These are phyloP conservation scores for Populus tomentosa DNA, from an alignment of 441 rosid species.

Conservation along the genomic window DNA sequence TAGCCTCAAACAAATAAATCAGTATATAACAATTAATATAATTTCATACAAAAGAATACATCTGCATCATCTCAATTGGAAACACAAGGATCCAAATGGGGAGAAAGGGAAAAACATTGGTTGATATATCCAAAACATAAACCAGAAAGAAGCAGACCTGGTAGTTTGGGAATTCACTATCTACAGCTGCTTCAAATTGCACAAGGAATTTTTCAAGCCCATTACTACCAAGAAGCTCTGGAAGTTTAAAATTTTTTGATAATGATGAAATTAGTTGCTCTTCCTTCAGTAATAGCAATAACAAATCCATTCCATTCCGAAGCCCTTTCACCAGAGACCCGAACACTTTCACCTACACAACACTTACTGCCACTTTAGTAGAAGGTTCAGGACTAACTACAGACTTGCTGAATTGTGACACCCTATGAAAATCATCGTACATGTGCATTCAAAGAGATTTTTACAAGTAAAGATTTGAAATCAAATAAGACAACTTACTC, in stretches of 20 bases:
- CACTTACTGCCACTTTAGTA: background rate
- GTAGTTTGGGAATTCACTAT: conserved; percentile 81
- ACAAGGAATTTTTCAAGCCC: conserved; percentile 67
- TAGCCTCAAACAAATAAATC: background rate
- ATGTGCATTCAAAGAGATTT: background rate
- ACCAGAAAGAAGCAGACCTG: conserved; percentile 53
- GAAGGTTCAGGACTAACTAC: background rate
- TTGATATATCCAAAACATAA: background rate
- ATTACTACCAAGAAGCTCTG: conserved; percentile 46
- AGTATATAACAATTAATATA: background rate
- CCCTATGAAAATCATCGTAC: background rate
- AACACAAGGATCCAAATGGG: background rate
- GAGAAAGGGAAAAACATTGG: background rate
- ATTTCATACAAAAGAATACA: background rate
- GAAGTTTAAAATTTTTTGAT: conserved; percentile 54
- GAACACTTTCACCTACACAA: conserved; percentile 72
- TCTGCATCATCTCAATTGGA: background rate
- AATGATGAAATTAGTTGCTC: conserved; percentile 36
- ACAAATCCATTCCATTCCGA: conserved; percentile 66
- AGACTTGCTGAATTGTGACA: background rate
- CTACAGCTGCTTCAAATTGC: conserved; percentile 87
- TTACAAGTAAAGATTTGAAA: background rate
- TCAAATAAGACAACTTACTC: conserved; percentile 39
- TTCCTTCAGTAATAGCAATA: conserved; percentile 57
- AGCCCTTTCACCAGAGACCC: conserved; percentile 87